Base-by-base conservation (phyloP, 2,329 filamentous ascomycete genomes). In the Aspergillus sp. region DNA sequence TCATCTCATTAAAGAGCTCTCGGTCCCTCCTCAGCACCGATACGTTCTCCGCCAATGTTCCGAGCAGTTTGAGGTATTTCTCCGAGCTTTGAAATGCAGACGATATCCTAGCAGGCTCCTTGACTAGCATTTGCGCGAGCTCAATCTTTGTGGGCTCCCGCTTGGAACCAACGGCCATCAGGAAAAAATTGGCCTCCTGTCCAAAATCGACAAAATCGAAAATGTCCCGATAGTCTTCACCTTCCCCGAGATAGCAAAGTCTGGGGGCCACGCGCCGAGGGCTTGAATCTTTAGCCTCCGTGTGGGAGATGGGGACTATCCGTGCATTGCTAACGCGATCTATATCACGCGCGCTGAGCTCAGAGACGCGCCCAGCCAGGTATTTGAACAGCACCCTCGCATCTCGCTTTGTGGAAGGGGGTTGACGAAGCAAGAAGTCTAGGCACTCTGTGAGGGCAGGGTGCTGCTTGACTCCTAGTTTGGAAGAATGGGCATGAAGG, bases 131-230 rank as follows among this genome's bases (percentile, higher is more conserved):
- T 45, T 86, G 83, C 4, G 93, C 94, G 65, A 99, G 85, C 74
- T 99, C 95, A 2, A 85, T 74, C 67, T 91, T 95, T 2, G 90
- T 96, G 4, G 95, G 95, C 74, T 99, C 94, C 63, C 86, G 88
- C 75, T 96, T 97, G 2, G 92, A 94, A 10, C 95, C 95, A 64
- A 93, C 91, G 63, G 91, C 90, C 67, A 92, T 85, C 18, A 99
- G 79, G 69, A 99, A 99, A 0, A 90, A 82, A 69, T 98, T 98
- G 2, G 91, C 94, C 71, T 94, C 88, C 36, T 83, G 79, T 0
- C 94, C 92, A 77, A 97, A 99, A 72, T 98, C 91, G 14, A 98
- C 93, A 75, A 97, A 99, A 72, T 98, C 92, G 66, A 99, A 96
- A 32, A 99, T 96, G 32, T 96, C 90, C 11, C 87, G 90, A 69